These are phyloP conservation scores for Jamesozyma lodderae DNA, from an alignment of 805 yeast genomes.

Conservation along the genomic window DNA sequence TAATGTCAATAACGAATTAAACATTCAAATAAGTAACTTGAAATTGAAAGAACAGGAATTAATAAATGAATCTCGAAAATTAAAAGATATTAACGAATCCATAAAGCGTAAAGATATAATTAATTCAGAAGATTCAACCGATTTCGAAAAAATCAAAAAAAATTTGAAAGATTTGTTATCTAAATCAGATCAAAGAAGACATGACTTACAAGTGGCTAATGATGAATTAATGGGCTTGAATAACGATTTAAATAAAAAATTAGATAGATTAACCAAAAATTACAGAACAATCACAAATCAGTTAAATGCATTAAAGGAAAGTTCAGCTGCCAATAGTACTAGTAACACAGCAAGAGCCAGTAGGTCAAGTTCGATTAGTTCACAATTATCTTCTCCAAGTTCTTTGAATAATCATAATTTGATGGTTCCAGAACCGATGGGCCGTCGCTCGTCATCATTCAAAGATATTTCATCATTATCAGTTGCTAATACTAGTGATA, in stretches of 20 bases:
- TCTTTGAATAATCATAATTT: conserved; percentile 10
- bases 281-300: conserved; percentile 58
- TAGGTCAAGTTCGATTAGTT: conserved; percentile 32
- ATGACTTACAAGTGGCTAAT: conserved; percentile 49
- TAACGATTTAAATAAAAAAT: conserved; percentile 58
- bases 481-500: background rate
- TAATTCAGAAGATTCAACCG: conserved; percentile 25
- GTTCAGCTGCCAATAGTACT: background rate
- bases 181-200: conserved; percentile 40
- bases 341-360: conserved; percentile 15
- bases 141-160: conserved; percentile 22
- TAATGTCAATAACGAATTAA: conserved; percentile 35
- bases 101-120: conserved; percentile 23
- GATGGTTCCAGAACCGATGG: conserved; percentile 6
- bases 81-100: conserved; percentile 25
- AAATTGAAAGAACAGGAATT: conserved; percentile 32
- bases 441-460: conserved; percentile 15
- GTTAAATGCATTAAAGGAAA: conserved; percentile 38
- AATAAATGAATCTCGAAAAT: conserved; percentile 24
- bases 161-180: conserved; percentile 48
- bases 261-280: conserved; percentile 60
- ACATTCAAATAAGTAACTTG: conserved; percentile 29
- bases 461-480: conserved; percentile 2
- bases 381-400: conserved; percentile 18
- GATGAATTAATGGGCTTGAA: conserved; percentile 47